Evolutionary conservation across 2,329 filamentous ascomycete genomes (phyloP).

Genomic region (Verticillium tricorpus): DNA sequence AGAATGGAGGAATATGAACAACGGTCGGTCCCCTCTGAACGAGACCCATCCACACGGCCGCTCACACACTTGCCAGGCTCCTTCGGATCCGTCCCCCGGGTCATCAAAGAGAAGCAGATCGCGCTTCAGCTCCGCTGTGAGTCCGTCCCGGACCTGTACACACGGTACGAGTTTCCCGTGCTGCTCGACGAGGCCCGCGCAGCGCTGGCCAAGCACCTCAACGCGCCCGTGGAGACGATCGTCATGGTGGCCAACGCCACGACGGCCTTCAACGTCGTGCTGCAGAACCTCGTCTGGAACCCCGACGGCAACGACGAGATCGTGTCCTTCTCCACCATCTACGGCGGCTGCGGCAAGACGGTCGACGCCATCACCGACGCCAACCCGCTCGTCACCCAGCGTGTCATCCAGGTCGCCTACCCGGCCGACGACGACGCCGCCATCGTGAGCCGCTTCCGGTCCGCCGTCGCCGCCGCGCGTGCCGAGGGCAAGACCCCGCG

Average conservation of each 20-base stretch:
- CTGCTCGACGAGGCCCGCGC: constrained; percentile 60
- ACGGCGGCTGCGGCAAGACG: constrained; percentile 72
- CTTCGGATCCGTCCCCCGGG: constrained; percentile 69
- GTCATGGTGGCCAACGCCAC: constrained; percentile 84
- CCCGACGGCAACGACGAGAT: constrained; percentile 72
- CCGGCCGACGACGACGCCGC: constrained; percentile 63
- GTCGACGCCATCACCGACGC: constrained; percentile 69
- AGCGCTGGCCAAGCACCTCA: constrained; percentile 61
- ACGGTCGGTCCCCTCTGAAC: constrained; percentile 48
- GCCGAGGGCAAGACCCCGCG: constrained; percentile 57
- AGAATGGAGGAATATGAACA: constrained; percentile 68
- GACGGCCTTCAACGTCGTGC: constrained; percentile 69
- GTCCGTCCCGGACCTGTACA: constrained; percentile 67
- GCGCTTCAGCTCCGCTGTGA: constrained; percentile 65
- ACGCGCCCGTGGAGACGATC: constrained; percentile 59
- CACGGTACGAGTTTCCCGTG: constrained; percentile 61
- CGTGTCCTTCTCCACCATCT: constrained; percentile 73
- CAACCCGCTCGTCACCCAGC: constrained; percentile 33
- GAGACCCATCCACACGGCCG: constrained; percentile 6
- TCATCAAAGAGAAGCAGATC: constrained; percentile 56
- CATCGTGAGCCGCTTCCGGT: constrained; percentile 57
- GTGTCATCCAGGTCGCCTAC: constrained; percentile 58
- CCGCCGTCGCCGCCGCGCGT: constrained; percentile 48
- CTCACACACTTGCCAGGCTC: constrained; percentile 49
- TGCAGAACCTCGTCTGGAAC: constrained; percentile 69